These are phyloP conservation scores for Inonotus obliquus DNA, from an alignment of 1,284 basidiomycete genomes.

Conservation along the genomic window DNA sequence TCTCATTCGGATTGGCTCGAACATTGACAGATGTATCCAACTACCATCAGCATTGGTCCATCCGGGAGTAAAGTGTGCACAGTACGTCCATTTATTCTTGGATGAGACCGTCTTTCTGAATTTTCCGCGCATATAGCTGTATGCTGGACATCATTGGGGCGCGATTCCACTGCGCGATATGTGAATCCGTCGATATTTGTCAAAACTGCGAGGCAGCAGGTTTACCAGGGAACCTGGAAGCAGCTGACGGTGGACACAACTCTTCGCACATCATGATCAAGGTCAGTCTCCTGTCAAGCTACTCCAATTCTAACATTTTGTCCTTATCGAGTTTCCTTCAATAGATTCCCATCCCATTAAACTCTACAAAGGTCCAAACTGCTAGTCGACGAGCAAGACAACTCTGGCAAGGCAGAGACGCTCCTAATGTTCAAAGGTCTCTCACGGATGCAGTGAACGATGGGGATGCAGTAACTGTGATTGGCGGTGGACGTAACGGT, in stretches of 20 bases:
- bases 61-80: constrained; percentile 65
- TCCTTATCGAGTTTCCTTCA: neutral
- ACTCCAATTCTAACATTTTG: too few species aligned
- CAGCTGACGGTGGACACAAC: constrained; percentile 67
- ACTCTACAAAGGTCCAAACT: constrained; percentile 65
- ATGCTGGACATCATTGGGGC: constrained; percentile 85
- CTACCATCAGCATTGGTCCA: constrained; percentile 58
- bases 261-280: constrained; percentile 91
- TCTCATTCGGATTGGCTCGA: constrained; percentile 6
- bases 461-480: constrained; percentile 58
- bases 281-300: constrained; percentile 35
- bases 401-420: constrained; percentile 75
- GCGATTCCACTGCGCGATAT: constrained; percentile 88
- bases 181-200: constrained; percentile 77
- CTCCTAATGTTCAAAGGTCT: constrained; percentile 45
- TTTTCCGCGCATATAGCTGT: constrained; percentile 51
- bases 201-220: constrained; percentile 85
- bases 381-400: constrained; percentile 70
- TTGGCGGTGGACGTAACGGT: constrained; percentile 37
- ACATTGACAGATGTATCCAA: neutral
- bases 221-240: constrained; percentile 73
- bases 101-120: neutral
- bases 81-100: constrained; percentile 50
- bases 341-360: constrained; percentile 81
- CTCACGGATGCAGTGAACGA: constrained; percentile 57